Conservation (phyloP, 1,284 basidiomycete species). For the Mrakiaceae sp. region DNA sequence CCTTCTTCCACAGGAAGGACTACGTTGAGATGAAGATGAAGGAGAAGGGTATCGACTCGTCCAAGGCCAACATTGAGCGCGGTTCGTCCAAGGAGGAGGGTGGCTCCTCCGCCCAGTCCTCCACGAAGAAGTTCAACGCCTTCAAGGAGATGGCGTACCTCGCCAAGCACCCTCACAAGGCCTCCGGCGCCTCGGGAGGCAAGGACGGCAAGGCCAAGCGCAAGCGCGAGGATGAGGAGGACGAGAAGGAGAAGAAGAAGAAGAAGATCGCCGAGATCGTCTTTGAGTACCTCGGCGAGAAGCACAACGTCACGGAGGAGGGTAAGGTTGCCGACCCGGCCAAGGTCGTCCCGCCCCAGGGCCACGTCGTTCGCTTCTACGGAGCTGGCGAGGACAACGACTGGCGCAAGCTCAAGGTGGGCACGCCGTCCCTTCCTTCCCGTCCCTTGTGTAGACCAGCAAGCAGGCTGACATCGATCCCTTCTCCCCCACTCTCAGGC, state of each 20-base stretch:
- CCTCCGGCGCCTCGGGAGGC: constrained; percentile 4
- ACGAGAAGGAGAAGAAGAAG: constrained; percentile 31
- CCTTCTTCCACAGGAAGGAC: constrained; percentile 47
- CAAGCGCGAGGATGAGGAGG: constrained; percentile 30
- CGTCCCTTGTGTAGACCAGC: not conserved
- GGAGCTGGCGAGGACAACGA: constrained; percentile 32
- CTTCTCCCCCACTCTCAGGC: constrained; percentile 15
- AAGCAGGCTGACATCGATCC: not conserved
- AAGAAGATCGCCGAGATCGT: constrained; percentile 35
- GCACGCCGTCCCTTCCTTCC: constrained; percentile 20
- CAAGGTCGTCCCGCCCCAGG: constrained; percentile 35
- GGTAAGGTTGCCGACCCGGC: constrained; percentile 35
- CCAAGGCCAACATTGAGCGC: not conserved
- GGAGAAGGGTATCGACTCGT: constrained; percentile 63
- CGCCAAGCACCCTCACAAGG: constrained; percentile 26
- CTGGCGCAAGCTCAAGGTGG: constrained; percentile 42
- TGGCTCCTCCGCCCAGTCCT: constrained; percentile 40
- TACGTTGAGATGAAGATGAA: constrained; percentile 97
- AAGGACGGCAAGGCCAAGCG: constrained; percentile 25
- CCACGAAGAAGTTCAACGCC: constrained; percentile 57
- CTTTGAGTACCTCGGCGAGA: constrained; percentile 33
- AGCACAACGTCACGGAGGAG: constrained; percentile 55
- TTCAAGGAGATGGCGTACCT: constrained; percentile 62
- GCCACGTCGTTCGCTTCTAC: constrained; percentile 31
- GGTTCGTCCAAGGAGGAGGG: constrained; percentile 51